These are phyloP conservation scores for Phytophthora tubulina DNA, from an alignment of 352 stramenopile species.

Conservation along the genomic window DNA sequence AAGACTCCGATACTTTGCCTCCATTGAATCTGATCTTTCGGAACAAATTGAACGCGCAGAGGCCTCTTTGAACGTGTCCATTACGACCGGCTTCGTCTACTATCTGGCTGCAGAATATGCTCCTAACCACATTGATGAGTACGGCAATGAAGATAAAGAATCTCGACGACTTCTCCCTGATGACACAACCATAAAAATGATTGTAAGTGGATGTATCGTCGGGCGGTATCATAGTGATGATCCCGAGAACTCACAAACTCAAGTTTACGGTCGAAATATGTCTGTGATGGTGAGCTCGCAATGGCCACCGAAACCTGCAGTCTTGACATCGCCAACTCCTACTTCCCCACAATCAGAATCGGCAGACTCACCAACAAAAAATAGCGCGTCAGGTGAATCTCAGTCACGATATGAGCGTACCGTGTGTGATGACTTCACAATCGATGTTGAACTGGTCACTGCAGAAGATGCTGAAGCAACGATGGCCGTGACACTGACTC, in stretches of 20 bases:
- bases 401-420: slow-evolving; percentile 54
- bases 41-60: slow-evolving; percentile 44
- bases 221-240: slow-evolving; percentile 60
- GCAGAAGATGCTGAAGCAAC: slow-evolving; percentile 58
- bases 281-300: slow-evolving; percentile 63
- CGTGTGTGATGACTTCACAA: slow-evolving; percentile 78
- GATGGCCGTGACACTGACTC: slow-evolving; percentile 66
- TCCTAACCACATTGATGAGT: slow-evolving; percentile 26
- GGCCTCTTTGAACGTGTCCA: slow-evolving; percentile 56
- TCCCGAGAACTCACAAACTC: slow-evolving; percentile 53
- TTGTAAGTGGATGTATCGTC: slow-evolving; percentile 70
- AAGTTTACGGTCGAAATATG: slow-evolving; percentile 80
- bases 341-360: not conserved
- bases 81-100: slow-evolving; percentile 71
- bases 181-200: slow-evolving; percentile 52
- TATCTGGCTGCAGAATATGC: slow-evolving; percentile 64
- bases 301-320: slow-evolving; percentile 56
- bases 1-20: slow-evolving; percentile 57
- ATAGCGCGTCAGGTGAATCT: not conserved
- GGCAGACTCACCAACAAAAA: slow-evolving; percentile 15
- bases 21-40: slow-evolving; percentile 49
- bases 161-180: slow-evolving; percentile 5
- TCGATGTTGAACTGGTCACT: slow-evolving; percentile 75
- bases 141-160: slow-evolving; percentile 13
- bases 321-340: slow-evolving; percentile 12